Evolutionary conservation across 208 protist species (phyloP).

Genomic region (Endotrypanum monterogeii): DNA sequence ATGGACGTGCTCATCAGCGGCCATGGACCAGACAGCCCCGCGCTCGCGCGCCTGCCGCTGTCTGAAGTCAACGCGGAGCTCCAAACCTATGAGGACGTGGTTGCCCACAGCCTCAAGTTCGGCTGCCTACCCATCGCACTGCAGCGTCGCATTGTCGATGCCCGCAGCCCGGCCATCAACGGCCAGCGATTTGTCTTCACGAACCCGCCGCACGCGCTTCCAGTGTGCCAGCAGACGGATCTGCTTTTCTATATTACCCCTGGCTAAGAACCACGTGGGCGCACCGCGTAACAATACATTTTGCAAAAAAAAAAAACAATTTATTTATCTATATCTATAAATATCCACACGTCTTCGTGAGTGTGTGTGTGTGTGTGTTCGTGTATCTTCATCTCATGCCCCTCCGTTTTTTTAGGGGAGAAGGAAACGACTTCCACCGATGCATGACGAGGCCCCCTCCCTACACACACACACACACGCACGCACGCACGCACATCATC

Average conservation of each 20-base stretch:
- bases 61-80: slow-evolving; percentile 47
- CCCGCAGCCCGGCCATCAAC: slow-evolving; percentile 55
- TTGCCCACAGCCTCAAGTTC: slow-evolving; percentile 61
- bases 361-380: not conserved
- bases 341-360: not conserved
- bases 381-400: too few species aligned
- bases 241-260: slow-evolving; percentile 73
- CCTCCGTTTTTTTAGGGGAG: too few species aligned
- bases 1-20: slow-evolving; percentile 83
- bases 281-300: too few species aligned
- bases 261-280: slow-evolving; percentile 5
- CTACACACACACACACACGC: too few species aligned
- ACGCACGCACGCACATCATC: too few species aligned
- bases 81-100: slow-evolving; percentile 78
- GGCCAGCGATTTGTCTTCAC: slow-evolving; percentile 81
- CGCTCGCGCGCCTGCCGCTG: slow-evolving; percentile 62
- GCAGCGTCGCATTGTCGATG: slow-evolving; percentile 68
- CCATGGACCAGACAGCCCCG: slow-evolving; percentile 52
- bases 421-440: too few species aligned
- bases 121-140: slow-evolving; percentile 74
- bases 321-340: too few species aligned
- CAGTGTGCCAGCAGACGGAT: slow-evolving; percentile 61
- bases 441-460: too few species aligned
- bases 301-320: not conserved
- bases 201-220: slow-evolving; percentile 70